A percentile compares a stretch with the other conserved stretches of the same genome.
These are phyloP conservation scores for Penicillium sp. DNA, from an alignment of 2,329 filamentous ascomycete genomes.

Conservation along the genomic window DNA sequence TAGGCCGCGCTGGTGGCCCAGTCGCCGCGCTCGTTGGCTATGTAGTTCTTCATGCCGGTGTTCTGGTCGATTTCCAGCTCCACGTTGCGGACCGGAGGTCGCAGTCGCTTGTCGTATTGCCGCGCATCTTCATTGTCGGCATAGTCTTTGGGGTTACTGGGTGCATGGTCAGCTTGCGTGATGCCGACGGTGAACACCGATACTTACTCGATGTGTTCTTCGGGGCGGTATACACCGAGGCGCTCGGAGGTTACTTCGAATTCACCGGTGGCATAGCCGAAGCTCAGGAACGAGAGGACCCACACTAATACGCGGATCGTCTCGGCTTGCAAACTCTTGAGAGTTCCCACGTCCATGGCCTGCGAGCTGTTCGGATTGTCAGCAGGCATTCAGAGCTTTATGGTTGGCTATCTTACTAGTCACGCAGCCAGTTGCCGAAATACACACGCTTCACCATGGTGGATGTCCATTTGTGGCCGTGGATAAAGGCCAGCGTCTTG, in stretches of 20 bases:
- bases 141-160: slow-evolving; percentile 77
- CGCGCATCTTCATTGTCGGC: slow-evolving; percentile 84
- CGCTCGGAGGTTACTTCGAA: slow-evolving; percentile 82
- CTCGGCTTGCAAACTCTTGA: slow-evolving; percentile 76
- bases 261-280: slow-evolving; percentile 82
- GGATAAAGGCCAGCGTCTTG: slow-evolving; percentile 73
- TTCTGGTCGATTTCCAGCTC: slow-evolving; percentile 73
- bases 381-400: background rate
- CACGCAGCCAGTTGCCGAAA: slow-evolving; percentile 84
- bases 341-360: slow-evolving; percentile 75
- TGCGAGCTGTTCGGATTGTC: slow-evolving; percentile 57
- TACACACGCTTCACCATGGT: slow-evolving; percentile 77
- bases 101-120: slow-evolving; percentile 72
- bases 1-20: slow-evolving; percentile 93
- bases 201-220: slow-evolving; percentile 56
- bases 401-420: slow-evolving; percentile 56
- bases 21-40: slow-evolving; percentile 81
- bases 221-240: slow-evolving; percentile 77
- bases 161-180: slow-evolving; percentile 33
- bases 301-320: slow-evolving; percentile 79
- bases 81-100: slow-evolving; percentile 71
- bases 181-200: background rate
- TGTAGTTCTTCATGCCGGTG: slow-evolving; percentile 99
- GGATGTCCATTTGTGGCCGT: slow-evolving; percentile 82
- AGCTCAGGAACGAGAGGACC: slow-evolving; percentile 78